Base-by-base conservation (phyloP, 495 filamentous ascomycete species). In the Echria macrotheca region DNA sequence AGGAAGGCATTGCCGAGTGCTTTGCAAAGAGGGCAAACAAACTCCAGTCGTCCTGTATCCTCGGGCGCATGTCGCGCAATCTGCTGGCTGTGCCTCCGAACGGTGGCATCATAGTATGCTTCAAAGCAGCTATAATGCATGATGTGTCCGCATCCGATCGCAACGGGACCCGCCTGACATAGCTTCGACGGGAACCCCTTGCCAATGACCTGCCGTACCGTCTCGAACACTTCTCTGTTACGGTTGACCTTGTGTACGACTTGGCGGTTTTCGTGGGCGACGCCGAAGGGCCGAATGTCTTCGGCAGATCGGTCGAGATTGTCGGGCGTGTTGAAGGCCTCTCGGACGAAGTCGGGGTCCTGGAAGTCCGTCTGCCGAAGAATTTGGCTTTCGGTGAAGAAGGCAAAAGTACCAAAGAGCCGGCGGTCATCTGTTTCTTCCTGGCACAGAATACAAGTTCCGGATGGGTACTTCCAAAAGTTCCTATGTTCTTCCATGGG, bases 111-210 rank as follows among this genome's bases (percentile, higher is more conserved):
- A 59, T 84, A 84, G 66, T 96, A 97, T 24, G 83, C 78, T 54
- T 96, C 91, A 58, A 97, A 99, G 66, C 93, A 99, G 25, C 79
- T 80, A 60, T 87, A 99, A 61, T 99, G 93, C 93, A 99, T 99
- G 53, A 97, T 91, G 65, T 99, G 93, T 5, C 90, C 91, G 67
- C 93, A 99, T 23, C 91, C 87, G 32, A 87, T 89, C 6, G 90
- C 81, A 5, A 97, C 86, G 3, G 91, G 87, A 0, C 90, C 94
- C n/a, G 76, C 73, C 31, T 74, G 72, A 7, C 77, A 81, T 31
- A 82, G 77, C 19, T 73, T 71, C 8, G 81, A 66, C 3, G 88
- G 84, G 58, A 95, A 97, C 1, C 93, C 93, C 66, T 89, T 91
- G 37, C 89, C 91, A 15, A 97, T 76, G 14, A 81, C 83, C 69